phyloP scores from a whole-genome alignment of 257 asterid species.

The Datura wrightii region DNA sequence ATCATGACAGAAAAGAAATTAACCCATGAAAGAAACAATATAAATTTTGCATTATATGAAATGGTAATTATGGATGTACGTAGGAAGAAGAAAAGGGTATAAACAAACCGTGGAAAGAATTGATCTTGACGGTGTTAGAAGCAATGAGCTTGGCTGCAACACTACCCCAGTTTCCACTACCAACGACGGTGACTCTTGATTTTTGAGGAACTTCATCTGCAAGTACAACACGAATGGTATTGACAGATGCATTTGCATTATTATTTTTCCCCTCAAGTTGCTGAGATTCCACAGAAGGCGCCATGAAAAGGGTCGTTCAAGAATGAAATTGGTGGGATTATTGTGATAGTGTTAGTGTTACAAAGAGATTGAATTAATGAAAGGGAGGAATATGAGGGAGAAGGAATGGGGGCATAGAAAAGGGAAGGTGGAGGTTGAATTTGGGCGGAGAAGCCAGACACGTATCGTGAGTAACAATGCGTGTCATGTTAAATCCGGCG shows the following conservation, averaged over 20 bases:
- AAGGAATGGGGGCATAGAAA: neutral
- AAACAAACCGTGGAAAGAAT: constrained; percentile 67
- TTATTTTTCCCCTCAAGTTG: constrained; percentile 23
- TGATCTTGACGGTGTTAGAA: constrained; percentile 62
- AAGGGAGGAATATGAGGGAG: neutral
- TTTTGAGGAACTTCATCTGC: constrained; percentile 34
- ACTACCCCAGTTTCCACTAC: constrained; percentile 96
- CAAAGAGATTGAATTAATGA: neutral
- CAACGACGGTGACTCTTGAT: constrained; percentile 78
- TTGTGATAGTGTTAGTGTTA: neutral
- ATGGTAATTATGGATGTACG: neutral
- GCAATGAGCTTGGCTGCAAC: constrained; percentile 94
- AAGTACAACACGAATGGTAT: constrained; percentile 20
- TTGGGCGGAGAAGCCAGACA: constrained; percentile 30
- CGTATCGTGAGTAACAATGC: constrained; percentile 32
- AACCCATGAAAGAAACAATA: constrained; percentile 4
- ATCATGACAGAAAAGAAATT: neutral
- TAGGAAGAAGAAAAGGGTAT: too few relatives aligned
- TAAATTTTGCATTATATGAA: neutral
- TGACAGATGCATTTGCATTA: neutral
- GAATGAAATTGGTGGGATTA: neutral
- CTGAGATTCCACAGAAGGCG: constrained; percentile 45
- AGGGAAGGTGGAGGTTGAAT: neutral
- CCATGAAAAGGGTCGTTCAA: constrained; percentile 34
- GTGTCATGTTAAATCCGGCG: constrained; percentile 32